Base-by-base conservation (phyloP, 345 rosid species). In the Excoecaria cochinchinensis region DNA sequence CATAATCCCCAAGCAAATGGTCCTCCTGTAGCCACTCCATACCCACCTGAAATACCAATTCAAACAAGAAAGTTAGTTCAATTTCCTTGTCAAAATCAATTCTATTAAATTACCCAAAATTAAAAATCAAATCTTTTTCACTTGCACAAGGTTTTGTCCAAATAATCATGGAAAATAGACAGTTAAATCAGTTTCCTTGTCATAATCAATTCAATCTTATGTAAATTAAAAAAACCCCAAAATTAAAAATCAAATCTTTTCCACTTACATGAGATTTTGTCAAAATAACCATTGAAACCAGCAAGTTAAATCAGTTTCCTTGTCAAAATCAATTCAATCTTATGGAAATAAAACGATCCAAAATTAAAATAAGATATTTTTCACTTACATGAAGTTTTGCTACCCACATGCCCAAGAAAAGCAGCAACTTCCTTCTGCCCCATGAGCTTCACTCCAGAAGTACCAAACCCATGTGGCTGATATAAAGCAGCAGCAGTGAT, bases 1-100 rank as follows among this genome's bases (percentile, higher is more conserved):
- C 98, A 92, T 13, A 94, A 80, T 14, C 98, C 98, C 97, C 98
- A 91, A 6, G 93, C 94, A 80, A 89, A 36, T 64, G 98, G 98
- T 40, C 98, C 97, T 0, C 98, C 98, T 0, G 98, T 90, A 0
- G 95, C 97, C 72, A 93, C 98, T 42, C 97, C 98, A 58, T 93
- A 93, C 19, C 98, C 95, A 79, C 98, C 98, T 93, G 83, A 8
- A 46, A 71, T 19, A 42, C 15, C 72, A 42, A 3, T 51, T 51
- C 11, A 51, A 5, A 13, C 12, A 10, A 10, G 15, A 13, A 51
- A 9, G 55, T 51, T 17, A 13, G 16, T 11, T 51, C 15, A 17
- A 3, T 51, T 51, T 31, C 31, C 31, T 31, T 31, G 31, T 31
- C 31, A n/a, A n/a, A n/a, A n/a, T n/a, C n/a, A n/a, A n/a, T n/a